Conservation (phyloP, 176 grass and related monocot species). For the Triticum turgidum region DNA sequence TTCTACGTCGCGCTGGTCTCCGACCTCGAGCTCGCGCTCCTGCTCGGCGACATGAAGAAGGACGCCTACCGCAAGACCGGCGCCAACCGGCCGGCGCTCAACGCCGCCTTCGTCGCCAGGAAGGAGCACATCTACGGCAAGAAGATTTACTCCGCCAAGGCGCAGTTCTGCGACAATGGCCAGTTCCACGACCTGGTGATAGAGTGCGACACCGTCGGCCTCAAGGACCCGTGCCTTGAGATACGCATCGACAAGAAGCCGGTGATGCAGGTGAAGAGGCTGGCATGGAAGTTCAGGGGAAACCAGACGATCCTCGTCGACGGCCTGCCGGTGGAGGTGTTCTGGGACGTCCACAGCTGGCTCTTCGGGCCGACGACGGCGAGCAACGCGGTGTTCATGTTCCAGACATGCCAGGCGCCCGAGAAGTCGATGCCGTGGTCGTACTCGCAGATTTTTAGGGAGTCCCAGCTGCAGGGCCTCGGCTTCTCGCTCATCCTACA, state of each 20-base stretch:
- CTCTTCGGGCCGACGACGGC: conserved; percentile 43
- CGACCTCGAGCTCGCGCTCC: conserved; percentile 60
- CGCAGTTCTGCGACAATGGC: conserved; percentile 63
- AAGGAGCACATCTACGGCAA: conserved; percentile 68
- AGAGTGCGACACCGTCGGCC: conserved; percentile 43
- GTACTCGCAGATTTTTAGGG: conserved; percentile 47
- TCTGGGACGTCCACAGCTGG: conserved; percentile 79
- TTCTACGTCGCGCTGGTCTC: conserved; percentile 68
- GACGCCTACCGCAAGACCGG: conserved; percentile 61
- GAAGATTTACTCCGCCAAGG: conserved; percentile 62
- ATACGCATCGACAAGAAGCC: conserved; percentile 68
- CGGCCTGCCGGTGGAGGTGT: conserved; percentile 63
- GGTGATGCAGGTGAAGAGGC: conserved; percentile 62
- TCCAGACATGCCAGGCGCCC: conserved; percentile 56
- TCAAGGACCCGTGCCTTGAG: conserved; percentile 67
- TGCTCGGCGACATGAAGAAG: conserved; percentile 67
- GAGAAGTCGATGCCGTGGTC: conserved; percentile 64
- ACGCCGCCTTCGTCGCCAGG: conserved; percentile 57
- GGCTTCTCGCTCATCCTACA: conserved; percentile 63
- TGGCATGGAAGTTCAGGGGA: conserved; percentile 67
- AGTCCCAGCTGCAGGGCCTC: conserved; percentile 50
- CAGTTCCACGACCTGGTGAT: conserved; percentile 57
- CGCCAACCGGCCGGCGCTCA: conserved; percentile 33
- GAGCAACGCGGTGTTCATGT: conserved; percentile 69
- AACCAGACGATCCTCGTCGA: conserved; percentile 81